Evolutionary conservation across 1,139 yeast species (phyloP), one percentile per base, ranked within the genome.

Genomic region (Schwanniomyces etchellsii): DNA sequence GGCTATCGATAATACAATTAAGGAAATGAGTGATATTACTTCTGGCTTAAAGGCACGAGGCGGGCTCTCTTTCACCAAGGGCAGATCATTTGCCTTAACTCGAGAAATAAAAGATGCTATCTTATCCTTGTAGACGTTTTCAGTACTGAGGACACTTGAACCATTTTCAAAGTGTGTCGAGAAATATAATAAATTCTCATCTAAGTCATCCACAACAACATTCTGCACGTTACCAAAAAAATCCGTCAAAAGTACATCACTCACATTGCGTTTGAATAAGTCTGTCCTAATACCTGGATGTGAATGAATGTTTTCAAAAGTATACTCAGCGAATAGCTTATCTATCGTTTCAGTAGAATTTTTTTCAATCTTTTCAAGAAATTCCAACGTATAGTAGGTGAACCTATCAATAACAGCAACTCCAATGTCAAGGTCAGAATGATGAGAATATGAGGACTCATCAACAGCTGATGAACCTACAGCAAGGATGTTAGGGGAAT

Each of bases 371-470:
- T 70, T 70, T 57, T 91, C 99, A 50, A 93, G 70, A 49, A 79
- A 93, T 36, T 89, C 96, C 47, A 93, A 68, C 28, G 89, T 89
- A 57, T 77, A 88, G 56, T 88, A 89, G 0, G 99, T 91, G 57
- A 91, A 91, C 44, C 98, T 67, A 55, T 91, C 99, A 50, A 91
- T 91, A 9, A 91, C 96, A 0, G 98, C 97, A 33, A 93, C 98
- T 3, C 99, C 99, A 30, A 91, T 78, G 48, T 91, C 96, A 39
- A 81, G 75, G 51, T 91, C 99, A 2, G 96, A 86, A 53, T 88
- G 96, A 50, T 91, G 97, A 2, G 96, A 88, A 52, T 89, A 91
- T 2, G 96, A 85, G 31, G 91, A 81, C 55, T 93, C 96, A 34
- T 83, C 95, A 7, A 86, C 43, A 43, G 71, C 81, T n/a, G 95